A percentile compares a stretch with the other conserved stretches of the same genome.
Conservation (phyloP, 768 basidiomycete species). For the Tricholoma flavovirens region DNA sequence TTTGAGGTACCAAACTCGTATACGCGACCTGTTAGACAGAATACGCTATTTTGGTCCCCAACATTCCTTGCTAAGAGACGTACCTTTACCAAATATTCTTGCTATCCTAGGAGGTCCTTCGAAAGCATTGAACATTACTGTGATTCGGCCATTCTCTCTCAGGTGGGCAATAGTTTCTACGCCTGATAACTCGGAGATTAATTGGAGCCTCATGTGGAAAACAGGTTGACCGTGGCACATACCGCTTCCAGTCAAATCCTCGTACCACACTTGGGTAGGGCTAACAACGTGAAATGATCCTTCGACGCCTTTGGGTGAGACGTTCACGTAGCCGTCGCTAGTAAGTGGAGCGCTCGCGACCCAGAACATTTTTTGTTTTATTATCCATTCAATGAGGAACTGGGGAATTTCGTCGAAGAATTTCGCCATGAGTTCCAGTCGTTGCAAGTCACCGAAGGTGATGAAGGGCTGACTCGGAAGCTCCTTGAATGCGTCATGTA, state of each 20-base stretch:
- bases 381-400: slow-evolving; percentile 50
- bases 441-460: too few relatives aligned
- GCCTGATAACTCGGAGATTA: slow-evolving; percentile 16
- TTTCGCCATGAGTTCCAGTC: slow-evolving; percentile 50
- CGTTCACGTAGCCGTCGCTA: slow-evolving; percentile 53
- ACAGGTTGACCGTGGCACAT: slow-evolving; percentile 19
- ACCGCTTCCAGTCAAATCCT: slow-evolving; percentile 70
- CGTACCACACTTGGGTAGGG: slow-evolving; percentile 59
- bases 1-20: slow-evolving; percentile 61
- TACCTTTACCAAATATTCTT: slow-evolving; percentile 56
- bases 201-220: neutral
- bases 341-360: slow-evolving; percentile 61
- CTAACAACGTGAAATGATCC: slow-evolving; percentile 57
- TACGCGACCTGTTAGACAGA: slow-evolving; percentile 37
- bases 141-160: slow-evolving; percentile 57
- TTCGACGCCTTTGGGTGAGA: slow-evolving; percentile 60
- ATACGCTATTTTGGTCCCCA: neutral
- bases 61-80: slow-evolving; percentile 3
- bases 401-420: slow-evolving; percentile 53
- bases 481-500: too few relatives aligned
- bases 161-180: slow-evolving; percentile 43
- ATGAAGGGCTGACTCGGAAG: too few relatives aligned
- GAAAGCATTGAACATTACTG: slow-evolving; percentile 58
- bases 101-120: slow-evolving; percentile 54
- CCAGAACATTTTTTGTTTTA: slow-evolving; percentile 64